A percentile compares a stretch with the other conserved stretches of the same genome.
Evolutionary conservation across 257 asterid species (phyloP).

Genomic region (Striga asiatica): DNA sequence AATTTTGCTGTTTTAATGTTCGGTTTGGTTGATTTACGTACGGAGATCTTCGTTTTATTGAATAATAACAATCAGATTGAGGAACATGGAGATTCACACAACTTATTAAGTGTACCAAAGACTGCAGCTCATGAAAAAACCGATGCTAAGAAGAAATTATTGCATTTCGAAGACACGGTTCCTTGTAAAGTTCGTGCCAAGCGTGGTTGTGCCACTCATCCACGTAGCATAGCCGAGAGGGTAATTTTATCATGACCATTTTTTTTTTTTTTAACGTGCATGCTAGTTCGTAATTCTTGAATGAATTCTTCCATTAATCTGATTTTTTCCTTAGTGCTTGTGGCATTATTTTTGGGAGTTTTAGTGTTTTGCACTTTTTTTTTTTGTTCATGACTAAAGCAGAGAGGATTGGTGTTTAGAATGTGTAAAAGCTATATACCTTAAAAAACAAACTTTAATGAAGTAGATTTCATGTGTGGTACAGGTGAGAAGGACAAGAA

Average conservation of each 20-base stretch:
- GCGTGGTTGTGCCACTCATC: slow-evolving; percentile 96
- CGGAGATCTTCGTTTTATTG: too few species aligned
- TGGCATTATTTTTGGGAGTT: background rate
- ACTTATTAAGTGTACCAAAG: slow-evolving; percentile 59
- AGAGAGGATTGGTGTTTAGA: too few species aligned
- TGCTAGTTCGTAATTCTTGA: background rate
- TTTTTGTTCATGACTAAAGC: too few species aligned
- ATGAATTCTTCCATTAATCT: background rate
- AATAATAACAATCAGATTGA: too few species aligned
- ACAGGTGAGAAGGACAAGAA: slow-evolving; percentile 79
- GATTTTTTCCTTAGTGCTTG: background rate
- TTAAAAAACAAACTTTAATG: too few species aligned
- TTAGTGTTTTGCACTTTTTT: too few species aligned
- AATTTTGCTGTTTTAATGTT: background rate
- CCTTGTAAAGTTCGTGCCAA: slow-evolving; percentile 87
- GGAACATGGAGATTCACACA: slow-evolving; percentile 52
- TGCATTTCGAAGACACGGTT: slow-evolving; percentile 56
- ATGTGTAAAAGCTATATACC: too few species aligned
- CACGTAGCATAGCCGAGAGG: slow-evolving; percentile 94
- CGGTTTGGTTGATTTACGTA: too few species aligned
- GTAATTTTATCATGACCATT: slow-evolving; percentile 23
- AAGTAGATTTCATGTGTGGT: background rate
- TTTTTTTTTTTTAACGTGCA: background rate
- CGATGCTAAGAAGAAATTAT: slow-evolving; percentile 50
- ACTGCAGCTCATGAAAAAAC: slow-evolving; percentile 27